phyloP scores from a whole-genome alignment of 1,139 yeast genomes.

The Diutina neorugosa region DNA sequence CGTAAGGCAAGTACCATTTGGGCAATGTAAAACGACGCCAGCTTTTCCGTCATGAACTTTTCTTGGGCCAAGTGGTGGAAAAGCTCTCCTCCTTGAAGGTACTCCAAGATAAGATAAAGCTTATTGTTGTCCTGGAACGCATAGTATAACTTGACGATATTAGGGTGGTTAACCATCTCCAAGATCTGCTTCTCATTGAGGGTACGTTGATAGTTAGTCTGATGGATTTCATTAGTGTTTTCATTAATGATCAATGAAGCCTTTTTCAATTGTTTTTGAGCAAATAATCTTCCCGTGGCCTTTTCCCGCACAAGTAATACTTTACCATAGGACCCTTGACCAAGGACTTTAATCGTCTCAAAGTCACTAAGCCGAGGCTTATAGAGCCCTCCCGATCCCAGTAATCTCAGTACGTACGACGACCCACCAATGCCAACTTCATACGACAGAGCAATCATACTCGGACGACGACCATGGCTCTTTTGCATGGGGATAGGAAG shows the following conservation, averaged over 20 bases:
- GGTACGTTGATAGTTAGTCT: constrained; percentile 19
- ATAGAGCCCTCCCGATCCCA: constrained; percentile 4
- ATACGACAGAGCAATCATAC: constrained; percentile 3
- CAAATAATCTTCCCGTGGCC: constrained; percentile 58
- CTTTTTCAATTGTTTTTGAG: constrained; percentile 81
- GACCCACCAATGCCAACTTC: neutral
- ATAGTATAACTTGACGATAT: constrained; percentile 77
- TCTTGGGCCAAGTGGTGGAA: constrained; percentile 62
- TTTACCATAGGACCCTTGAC: constrained; percentile 87
- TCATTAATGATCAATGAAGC: constrained; percentile 40
- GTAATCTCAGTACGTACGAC: neutral
- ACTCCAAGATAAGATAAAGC: constrained; percentile 70
- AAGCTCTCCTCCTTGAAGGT: constrained; percentile 87
- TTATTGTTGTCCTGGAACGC: constrained; percentile 82
- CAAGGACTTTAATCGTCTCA: constrained; percentile 69
- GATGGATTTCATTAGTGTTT: constrained; percentile 17
- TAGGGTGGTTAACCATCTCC: constrained; percentile 46
- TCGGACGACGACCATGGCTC: neutral
- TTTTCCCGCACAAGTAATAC: constrained; percentile 66
- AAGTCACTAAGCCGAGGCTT: constrained; percentile 45
- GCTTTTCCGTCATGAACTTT: constrained; percentile 46
- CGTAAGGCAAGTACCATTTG: constrained; percentile 75
- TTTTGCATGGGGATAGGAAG: constrained; percentile 1
- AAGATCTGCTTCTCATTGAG: constrained; percentile 10
- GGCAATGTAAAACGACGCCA: constrained; percentile 74